A percentile compares a stretch with the other conserved stretches of the same genome.
These are phyloP conservation scores for Clonostachys sp. DNA, from an alignment of 2,329 filamentous ascomycete species.

Conservation along the genomic window DNA sequence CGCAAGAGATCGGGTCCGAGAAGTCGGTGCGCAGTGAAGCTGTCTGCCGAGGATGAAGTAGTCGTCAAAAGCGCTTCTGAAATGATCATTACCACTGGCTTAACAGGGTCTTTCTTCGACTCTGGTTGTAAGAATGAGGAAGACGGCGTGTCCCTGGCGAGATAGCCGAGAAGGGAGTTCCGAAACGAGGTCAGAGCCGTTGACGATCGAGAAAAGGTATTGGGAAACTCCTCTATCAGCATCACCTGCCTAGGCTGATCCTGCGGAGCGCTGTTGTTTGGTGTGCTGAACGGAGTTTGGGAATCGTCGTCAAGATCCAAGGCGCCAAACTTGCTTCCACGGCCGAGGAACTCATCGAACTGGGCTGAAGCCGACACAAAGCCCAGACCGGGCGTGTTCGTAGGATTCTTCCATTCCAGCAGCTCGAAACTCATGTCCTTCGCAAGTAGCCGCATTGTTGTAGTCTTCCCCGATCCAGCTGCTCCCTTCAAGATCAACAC, in stretches of 20 bases:
- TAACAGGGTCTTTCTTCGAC: constrained; percentile 39
- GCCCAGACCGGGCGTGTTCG: constrained; percentile 52
- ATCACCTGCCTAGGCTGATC: constrained; percentile 48
- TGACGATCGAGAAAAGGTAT: constrained; percentile 65
- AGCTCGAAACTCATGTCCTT: constrained; percentile 72
- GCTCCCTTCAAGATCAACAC: constrained; percentile 84
- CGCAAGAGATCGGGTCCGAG: constrained; percentile 82
- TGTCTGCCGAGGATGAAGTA: constrained; percentile 79
- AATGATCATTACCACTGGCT: constrained; percentile 82
- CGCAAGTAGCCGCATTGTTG: constrained; percentile 74
- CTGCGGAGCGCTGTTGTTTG: constrained; percentile 10
- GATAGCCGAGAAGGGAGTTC: constrained; percentile 67
- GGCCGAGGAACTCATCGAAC: constrained; percentile 87
- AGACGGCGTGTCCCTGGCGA: constrained; percentile 62
- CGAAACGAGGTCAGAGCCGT: constrained; percentile 67
- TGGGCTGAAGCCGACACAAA: constrained; percentile 70
- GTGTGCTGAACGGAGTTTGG: constrained; percentile 14
- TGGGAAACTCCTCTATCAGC: constrained; percentile 78
- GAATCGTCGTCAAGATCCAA: constrained; percentile 43
- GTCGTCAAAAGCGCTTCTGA: constrained; percentile 88
- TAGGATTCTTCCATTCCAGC: constrained; percentile 87
- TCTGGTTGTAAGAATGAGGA: constrained; percentile 39
- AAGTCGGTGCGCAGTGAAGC: constrained; percentile 86
- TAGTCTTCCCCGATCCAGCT: constrained; percentile 90
- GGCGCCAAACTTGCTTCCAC: constrained; percentile 75